Base-by-base conservation (phyloP, 345 rosid species). In the Moricandia moricandioides region DNA sequence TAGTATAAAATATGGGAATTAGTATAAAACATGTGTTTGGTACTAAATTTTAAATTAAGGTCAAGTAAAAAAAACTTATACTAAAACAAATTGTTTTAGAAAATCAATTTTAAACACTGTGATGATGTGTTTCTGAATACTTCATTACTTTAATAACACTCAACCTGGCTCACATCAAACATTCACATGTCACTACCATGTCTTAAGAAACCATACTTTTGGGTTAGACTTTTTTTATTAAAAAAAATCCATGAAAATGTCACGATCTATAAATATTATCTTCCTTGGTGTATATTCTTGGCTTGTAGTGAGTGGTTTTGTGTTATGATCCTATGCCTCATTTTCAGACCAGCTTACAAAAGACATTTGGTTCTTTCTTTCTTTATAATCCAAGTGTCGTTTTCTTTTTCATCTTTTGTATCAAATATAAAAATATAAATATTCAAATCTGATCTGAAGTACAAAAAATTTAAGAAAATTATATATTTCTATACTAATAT, bases 261-360 rank as follows among this genome's bases (percentile, higher is more conserved):
- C 52, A 45, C 16, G 56, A 55, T 45, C 6, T 47, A 61, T 4
- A 21, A 21, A 27, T 60, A 60, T 4, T 52, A 8, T 34, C 0
- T 75, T 24, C 68, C 4, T 16, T n/a, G 0, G 67, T 65, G 62
- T 73, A 49, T 49, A 78, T 78, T 67, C 78, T 72, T 78, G 24
- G 72, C 78, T 78, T 72, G 74, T 39, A 66, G 18, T 59, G 18
- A 78, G 9, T 66, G 81, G 51, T 27, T 56, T 69, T 71, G 27
- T 77, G 57, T 65, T 34, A 33, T 65, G 68, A 72, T 71, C 61
- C 78, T 67, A 58, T 61, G 78, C 69, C 81, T 78, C 65, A 39
- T 67, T 72, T 78, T 72, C 77, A 39, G 59, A 72, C 81, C 78
- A 78, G 60, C 81, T 78, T 78, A 0, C 5, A 65, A 21, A 70